Base-by-base conservation (phyloP, 2,329 filamentous ascomycete species). In the Diaporthe citriasiana region DNA sequence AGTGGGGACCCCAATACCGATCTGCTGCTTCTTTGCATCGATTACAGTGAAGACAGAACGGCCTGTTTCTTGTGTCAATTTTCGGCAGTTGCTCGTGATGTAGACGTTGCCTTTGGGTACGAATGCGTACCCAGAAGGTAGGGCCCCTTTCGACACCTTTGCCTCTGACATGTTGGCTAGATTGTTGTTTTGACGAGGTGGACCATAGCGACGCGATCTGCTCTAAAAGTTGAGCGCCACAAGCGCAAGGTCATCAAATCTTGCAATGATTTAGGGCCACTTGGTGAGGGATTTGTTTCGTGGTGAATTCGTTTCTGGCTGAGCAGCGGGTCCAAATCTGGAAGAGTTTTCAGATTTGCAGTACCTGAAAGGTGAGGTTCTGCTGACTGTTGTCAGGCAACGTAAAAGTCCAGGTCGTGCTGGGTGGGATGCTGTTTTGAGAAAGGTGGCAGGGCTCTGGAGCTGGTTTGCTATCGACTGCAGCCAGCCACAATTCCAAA, bases 21-120 rank as follows among this genome's bases (percentile, higher is more conserved):
- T 76, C 33, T 78, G 77, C 9, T 72, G 68, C 5, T 76, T 71
- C 56, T 77, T 76, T 4, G 33, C 33, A 19, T 78, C 72, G 9
- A 79, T 66, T 25, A 87, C 86, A 2, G 83, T 76, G 70, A 83
- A 87, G 2, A 87, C 78, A 0, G 77, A 77, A 35, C 79, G 76
- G 0, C 77, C 76, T 7, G 80, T 79, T 0, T 78, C 82, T 22
- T 80, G 81, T 1, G 85, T 84, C 47, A 79, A 78, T 25, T 78
- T 81, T 22, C 84, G 83, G 77, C 84, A 87, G 73, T 84, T 78
- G 7, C 77, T 78, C 5, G 85, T 87, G 72, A 85, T 80, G 79
- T 84, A 87, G 7, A 80, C 77, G 76, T 86, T 82, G 75, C 85
- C 84, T 59, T 84, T 84, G 25, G 78, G 81, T 0, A 87, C 81